Base-by-base conservation (phyloP, 176 grass and related monocot genomes). In the Tillandsia fasciculata region DNA sequence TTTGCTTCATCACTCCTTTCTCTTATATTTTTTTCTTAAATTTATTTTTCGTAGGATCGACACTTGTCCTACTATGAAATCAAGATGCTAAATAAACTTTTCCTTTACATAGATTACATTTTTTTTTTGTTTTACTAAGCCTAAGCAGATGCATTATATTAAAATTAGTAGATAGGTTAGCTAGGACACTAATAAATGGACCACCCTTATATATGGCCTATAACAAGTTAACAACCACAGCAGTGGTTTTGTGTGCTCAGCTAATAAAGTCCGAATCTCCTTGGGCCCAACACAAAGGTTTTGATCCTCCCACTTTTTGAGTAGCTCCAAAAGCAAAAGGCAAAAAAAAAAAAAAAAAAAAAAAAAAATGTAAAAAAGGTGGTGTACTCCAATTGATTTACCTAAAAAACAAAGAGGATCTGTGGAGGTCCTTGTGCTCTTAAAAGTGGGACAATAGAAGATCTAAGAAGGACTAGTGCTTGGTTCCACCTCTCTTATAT, bases 251-350 rank as follows among this genome's bases (percentile, higher is more conserved):
- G 33, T 81, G 56, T 65, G 69, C 51, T 65, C 78, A 66, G 80
- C 51, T 66, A 70, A 76, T 63, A 77, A 83, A 83, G 65, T 73
- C 64, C 68, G 68, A 83, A 79, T 87, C 80, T 87, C 80, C 68
- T 79, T 83, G 76, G 80, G 76, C 76, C 76, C 85, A 83, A 48
- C 71, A 49, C 64, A 66, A 74, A 70, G 65, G 77, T 80, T 77
- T 77, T 49, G 51, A 77, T 83, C 65, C 73, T 75, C 80, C 65
- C 73, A 74, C 83, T 73, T 63, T 7, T 74, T 77, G 69, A 54
- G 81, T 84, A 80, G 86, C 68, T 88, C 81, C 81, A 83, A 88
- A 87, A 83, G 66, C 66, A 63, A 64, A 76, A 76, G 67, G 63
- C n/a, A 15, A 56, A 56, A 1, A n/a, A 58, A 58, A 58, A 20